Conservation (phyloP, 139 green algal genomes). For the Chlamydomonas asymmetrica region DNA sequence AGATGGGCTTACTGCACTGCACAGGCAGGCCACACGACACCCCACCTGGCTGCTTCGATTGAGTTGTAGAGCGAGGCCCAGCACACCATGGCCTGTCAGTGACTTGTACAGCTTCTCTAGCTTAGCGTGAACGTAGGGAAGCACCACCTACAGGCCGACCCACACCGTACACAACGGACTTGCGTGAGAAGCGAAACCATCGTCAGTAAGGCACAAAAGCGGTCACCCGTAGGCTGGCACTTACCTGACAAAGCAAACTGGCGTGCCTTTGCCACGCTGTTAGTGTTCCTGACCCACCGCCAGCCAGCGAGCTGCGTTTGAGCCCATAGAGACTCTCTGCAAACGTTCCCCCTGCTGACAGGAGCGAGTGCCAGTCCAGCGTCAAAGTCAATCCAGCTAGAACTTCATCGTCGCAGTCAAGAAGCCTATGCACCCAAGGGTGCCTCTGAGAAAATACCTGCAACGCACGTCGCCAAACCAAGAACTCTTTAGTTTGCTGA, state of each 20-base stretch:
- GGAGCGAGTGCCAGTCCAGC: conserved; percentile 70
- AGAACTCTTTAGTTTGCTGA: not conserved
- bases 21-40: no score
- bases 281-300: not conserved
- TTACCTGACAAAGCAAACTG: conserved; percentile 13
- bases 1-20: no score
- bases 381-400: conserved; percentile 63
- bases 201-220: not conserved
- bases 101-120: conserved; percentile 53
- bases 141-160: no score
- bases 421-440: conserved; percentile 55
- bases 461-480: not conserved
- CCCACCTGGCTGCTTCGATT: no score
- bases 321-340: conserved; percentile 84
- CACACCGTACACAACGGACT: no score
- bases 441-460: conserved; percentile 72
- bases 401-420: conserved; percentile 79
- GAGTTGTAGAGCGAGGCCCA: conserved; percentile 28
- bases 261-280: no score
- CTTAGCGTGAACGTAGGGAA: conserved; percentile 75
- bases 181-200: not conserved
- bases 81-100: conserved; percentile 12
- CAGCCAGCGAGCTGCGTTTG: conserved; percentile 4
- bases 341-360: conserved; percentile 61
- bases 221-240: not conserved